Base-by-base conservation (phyloP, 1,284 basidiomycete genomes). In the Sphagnurus paluster region DNA sequence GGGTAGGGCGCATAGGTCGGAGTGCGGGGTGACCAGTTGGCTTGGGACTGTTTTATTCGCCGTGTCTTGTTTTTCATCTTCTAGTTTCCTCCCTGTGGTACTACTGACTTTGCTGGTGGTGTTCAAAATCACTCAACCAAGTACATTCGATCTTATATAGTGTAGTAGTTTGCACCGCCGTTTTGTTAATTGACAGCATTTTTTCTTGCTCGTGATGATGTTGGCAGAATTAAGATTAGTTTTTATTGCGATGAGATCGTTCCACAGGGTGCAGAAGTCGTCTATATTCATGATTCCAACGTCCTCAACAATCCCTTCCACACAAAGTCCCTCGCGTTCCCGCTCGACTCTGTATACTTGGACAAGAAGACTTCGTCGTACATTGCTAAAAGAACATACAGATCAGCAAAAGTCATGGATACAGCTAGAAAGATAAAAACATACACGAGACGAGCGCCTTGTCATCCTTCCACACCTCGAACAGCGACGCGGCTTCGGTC, bases 291-390 rank as follows among this genome's bases (percentile, higher is more conserved):
- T n/a, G 53, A 36, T 38, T 67, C 61, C 30, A 78, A 55, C 16
- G 72, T 73, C 1, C 67, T 59, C 51, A 89, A 62, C 25, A 90
- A 54, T 2, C 87, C 87, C 50, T 79, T 82, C 80, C 82, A 81
- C 28, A 90, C 82, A 56, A 90, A 89, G 44, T 82, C 78, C 46
- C 86, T 72, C 17, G 87, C 72, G 60, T 90, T 90, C 38, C 87
- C 88, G 41, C 74, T 75, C 7, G 84, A 76, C 59, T 89, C 85
- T 2, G 78, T 76, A 56, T 86, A 90, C 64, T 88, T 88, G 7
- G 79, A 66, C 56, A 90, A 63, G 66, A 90, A 90, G 7, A 79
- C 53, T 59, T 85, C 82, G 55, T 90, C 87, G 33, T 74, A 77
- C 10, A 69, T 60, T 9, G 56, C 79, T 81, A 50, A 42, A 42